phyloP scores from a whole-genome alignment of 805 yeast genomes.

The Lachancea quebecensis region DNA sequence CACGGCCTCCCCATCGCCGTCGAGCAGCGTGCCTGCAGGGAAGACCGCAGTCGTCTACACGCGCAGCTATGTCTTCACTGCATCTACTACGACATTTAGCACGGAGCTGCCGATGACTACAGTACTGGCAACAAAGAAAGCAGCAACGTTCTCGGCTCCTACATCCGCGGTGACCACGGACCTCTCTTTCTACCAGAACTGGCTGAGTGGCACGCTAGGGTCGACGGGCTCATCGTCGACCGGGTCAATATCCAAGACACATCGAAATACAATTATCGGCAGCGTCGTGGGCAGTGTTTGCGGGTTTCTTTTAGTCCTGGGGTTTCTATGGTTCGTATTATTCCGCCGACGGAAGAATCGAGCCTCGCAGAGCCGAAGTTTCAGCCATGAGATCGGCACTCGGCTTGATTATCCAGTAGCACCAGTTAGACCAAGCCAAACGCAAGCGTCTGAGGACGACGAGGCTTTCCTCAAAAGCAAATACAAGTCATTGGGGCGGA shows the following conservation, averaged over 20 bases:
- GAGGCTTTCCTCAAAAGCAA: conserved; percentile 6
- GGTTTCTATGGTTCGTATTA: conserved; percentile 18
- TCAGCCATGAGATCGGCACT: conserved; percentile 20
- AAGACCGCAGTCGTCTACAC: conserved; percentile 11
- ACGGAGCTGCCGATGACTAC: conserved; percentile 16
- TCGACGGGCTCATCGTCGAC: background rate
- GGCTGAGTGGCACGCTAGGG: conserved; percentile 18
- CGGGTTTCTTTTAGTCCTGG: conserved; percentile 19
- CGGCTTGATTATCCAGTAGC: conserved; percentile 13
- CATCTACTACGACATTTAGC: conserved; percentile 14
- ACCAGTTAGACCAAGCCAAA: background rate
- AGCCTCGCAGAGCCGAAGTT: conserved; percentile 5
- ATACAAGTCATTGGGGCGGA: conserved; percentile 7
- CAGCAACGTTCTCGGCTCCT: conserved; percentile 18
- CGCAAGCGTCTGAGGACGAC: conserved; percentile 5
- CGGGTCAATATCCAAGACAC: background rate
- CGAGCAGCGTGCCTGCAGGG: conserved; percentile 4
- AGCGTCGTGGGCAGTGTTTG: conserved; percentile 29
- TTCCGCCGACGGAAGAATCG: conserved; percentile 10
- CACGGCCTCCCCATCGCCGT: background rate
- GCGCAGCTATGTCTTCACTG: conserved; percentile 18
- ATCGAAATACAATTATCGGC: conserved; percentile 23
- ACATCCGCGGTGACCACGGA: conserved; percentile 18
- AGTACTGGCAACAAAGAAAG: conserved; percentile 10
- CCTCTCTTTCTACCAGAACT: conserved; percentile 19